Conservation (phyloP, 225 moss, liverwort and hornwort genomes). For the Anthoceros angustus region DNA sequence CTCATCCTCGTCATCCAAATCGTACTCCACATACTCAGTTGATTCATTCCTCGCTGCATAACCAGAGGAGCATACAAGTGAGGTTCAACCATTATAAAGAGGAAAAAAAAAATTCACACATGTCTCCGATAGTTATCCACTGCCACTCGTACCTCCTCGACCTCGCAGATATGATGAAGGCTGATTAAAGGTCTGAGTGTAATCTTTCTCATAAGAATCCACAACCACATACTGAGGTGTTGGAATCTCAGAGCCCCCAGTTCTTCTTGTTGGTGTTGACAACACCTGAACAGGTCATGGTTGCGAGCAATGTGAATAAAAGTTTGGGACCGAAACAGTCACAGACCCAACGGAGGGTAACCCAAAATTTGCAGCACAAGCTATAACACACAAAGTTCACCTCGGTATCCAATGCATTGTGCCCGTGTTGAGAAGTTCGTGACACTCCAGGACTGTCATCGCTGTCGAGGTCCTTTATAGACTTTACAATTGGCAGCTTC, state of each 20-base stretch:
- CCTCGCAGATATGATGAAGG: constrained; percentile 97
- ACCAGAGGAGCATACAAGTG: background rate
- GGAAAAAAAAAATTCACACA: background rate
- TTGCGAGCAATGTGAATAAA: too few relatives aligned
- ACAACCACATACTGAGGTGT: constrained; percentile 90
- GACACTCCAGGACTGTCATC: constrained; percentile 71
- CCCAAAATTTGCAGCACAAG: too few relatives aligned
- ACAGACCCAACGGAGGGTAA: too few relatives aligned
- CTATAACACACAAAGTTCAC: constrained; percentile 25
- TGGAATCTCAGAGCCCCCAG: constrained; percentile 79
- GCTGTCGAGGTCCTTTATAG: constrained; percentile 91
- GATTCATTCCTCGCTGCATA: constrained; percentile 80
- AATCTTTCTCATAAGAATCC: constrained; percentile 90
- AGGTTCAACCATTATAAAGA: background rate
- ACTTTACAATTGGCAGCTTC: constrained; percentile 97
- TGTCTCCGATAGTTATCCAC: background rate
- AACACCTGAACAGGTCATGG: constrained; percentile 31
- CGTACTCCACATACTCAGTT: constrained; percentile 84
- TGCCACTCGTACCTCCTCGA: constrained; percentile 43
- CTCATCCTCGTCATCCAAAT: constrained; percentile 93
- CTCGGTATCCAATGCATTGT: constrained; percentile 61
- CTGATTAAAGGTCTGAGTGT: constrained; percentile 76
- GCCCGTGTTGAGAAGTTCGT: constrained; percentile 44
- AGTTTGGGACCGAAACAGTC: too few relatives aligned
- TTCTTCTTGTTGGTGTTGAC: constrained; percentile 64